A percentile compares a stretch with the other conserved stretches of the same genome.
phyloP scores from a whole-genome alignment of 345 rosid genomes.

The Hevea brasiliensis region DNA sequence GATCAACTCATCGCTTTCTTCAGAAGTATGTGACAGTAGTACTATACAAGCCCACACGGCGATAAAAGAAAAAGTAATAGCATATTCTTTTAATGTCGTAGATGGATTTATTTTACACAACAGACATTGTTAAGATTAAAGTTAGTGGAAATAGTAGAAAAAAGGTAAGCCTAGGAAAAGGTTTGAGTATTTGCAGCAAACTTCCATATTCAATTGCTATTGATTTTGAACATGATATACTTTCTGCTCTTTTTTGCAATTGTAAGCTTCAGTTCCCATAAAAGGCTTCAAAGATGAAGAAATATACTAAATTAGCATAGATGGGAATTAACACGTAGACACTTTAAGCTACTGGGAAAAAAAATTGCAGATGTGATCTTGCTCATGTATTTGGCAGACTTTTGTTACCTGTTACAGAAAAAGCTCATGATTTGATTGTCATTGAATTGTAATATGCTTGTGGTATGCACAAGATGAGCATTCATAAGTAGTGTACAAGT shows the following conservation, averaged over 20 bases:
- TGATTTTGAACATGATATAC: neutral
- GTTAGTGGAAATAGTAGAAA: constrained; percentile 1
- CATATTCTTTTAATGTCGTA: constrained; percentile 1
- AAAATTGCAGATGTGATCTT: neutral
- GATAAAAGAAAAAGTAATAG: constrained; percentile 26
- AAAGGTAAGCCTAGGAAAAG: constrained; percentile 5
- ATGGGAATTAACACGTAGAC: neutral
- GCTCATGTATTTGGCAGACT: neutral
- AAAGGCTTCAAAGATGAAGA: neutral
- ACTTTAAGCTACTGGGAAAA: neutral
- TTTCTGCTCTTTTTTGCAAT: neutral
- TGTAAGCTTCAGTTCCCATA: neutral
- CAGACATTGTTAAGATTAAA: constrained; percentile 15
- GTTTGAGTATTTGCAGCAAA: constrained; percentile 11
- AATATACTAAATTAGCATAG: neutral
- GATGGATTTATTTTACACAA: constrained; percentile 8
- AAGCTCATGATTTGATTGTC: neutral
- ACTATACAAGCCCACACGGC: constrained; percentile 41
- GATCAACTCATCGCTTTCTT: constrained; percentile 45
- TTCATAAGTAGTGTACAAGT: constrained; percentile 3
- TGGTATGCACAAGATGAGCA: constrained; percentile 2
- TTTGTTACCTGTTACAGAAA: neutral
- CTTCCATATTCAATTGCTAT: constrained; percentile 14
- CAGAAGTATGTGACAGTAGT: constrained; percentile 49
- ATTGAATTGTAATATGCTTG: neutral